Evolutionary conservation across 495 filamentous ascomycete species (phyloP), one percentile per base, ranked within the genome.

Genomic region (Neurospora intermedia): DNA sequence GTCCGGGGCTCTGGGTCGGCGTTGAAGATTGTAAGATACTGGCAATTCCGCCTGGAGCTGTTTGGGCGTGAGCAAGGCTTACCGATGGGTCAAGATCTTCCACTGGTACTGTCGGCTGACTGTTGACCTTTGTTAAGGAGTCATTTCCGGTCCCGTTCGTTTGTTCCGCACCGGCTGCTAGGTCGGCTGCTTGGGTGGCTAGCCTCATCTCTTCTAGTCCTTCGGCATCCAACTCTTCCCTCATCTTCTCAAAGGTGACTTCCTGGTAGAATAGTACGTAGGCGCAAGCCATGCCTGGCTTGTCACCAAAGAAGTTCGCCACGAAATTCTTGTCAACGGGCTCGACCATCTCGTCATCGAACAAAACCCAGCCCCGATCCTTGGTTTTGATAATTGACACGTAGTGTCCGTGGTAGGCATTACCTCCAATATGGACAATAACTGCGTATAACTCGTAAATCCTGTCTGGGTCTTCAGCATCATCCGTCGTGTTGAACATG

Each of bases 231-330:
- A 97, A 91, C 76, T 90, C 88, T 72, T 85, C 91, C 75, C 91
- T 86, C 69, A 98, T 89, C 69, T 92, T 94, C 80, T 98, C 96
- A 23, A 94, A 84, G 2, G 94, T 97, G 3, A 94, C 97, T 80
- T 99, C 95, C 79, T 98, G 96, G 78, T 99, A 99, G 82, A 99
- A 98, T 2, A 99, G 84, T 23, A 99, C 94, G 77, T 99, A 99
- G 27, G 96, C 96, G 81, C 94, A 98, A 23, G 96, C 96, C 80
- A 94, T 87, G 2, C 93, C 93, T 18, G 93, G 92, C 74, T 92
- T 91, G 78, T 97, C 96, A 38, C 96, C 96, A 78, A 99, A 99
- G 83, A 98, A 99, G 78, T 97, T 98, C 70, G 89, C 88, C n/a
- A 99, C 96, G 79, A 96, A 99, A 77, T 90, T 90, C 75, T 97